These are phyloP conservation scores for Cystobasidium slooffiae DNA, from an alignment of 1,284 basidiomycete species.

Conservation along the genomic window DNA sequence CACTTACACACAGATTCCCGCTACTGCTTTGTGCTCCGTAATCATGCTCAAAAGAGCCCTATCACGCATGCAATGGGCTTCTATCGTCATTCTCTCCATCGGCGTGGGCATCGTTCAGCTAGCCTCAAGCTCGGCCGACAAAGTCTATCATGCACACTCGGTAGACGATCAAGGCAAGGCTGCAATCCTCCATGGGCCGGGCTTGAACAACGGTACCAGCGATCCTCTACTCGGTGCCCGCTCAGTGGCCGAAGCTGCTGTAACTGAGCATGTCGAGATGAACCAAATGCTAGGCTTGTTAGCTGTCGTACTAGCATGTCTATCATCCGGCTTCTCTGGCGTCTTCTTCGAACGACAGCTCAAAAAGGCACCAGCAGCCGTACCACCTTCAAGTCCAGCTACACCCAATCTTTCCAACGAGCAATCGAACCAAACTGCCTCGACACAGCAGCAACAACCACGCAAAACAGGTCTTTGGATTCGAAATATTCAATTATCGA, in stretches of 20 bases:
- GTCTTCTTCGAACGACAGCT: constrained; percentile 58
- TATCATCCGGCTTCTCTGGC: constrained; percentile 57
- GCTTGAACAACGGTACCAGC: constrained; percentile 6
- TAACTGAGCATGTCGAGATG: constrained; percentile 13
- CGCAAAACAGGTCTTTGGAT: constrained; percentile 53
- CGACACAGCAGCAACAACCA: constrained; percentile 4
- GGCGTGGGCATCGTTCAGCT: constrained; percentile 58
- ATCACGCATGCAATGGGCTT: constrained; percentile 55
- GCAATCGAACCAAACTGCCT: neutral
- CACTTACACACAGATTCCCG: constrained; percentile 53
- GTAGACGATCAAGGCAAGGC: neutral
- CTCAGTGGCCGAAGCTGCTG: neutral
- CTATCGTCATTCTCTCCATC: constrained; percentile 55
- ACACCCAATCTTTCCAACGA: neutral
- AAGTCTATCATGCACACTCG: constrained; percentile 16
- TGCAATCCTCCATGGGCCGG: neutral
- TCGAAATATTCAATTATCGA: constrained; percentile 57
- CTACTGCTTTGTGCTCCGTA: constrained; percentile 57
- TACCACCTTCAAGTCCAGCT: neutral
- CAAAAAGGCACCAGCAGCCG: constrained; percentile 47
- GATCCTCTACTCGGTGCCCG: constrained; percentile 21
- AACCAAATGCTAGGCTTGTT: constrained; percentile 56
- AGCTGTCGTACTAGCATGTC: constrained; percentile 56
- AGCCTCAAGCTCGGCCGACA: constrained; percentile 35
- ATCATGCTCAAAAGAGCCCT: constrained; percentile 56